Conservation (phyloP, 2,329 filamentous ascomycete species). For the Lachnellula subtilissima region DNA sequence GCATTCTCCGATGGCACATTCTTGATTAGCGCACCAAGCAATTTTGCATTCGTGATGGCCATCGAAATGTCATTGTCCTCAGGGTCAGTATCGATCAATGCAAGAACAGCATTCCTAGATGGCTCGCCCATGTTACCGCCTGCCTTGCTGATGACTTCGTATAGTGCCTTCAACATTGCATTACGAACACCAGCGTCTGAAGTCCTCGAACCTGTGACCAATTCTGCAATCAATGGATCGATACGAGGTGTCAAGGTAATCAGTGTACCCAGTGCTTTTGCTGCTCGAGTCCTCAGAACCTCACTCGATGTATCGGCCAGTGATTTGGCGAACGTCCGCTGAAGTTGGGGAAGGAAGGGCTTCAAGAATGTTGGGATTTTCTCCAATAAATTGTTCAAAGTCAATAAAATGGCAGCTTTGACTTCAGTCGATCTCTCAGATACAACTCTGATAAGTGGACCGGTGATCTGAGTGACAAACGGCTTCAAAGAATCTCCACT, state of each 20-base stretch:
- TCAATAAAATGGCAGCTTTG: slow-evolving; percentile 89
- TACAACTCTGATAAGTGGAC: slow-evolving; percentile 94
- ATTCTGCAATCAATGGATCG: slow-evolving; percentile 85
- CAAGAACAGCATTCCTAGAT: slow-evolving; percentile 79
- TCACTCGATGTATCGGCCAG: slow-evolving; percentile 92
- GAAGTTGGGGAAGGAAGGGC: slow-evolving; percentile 92
- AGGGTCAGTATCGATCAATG: slow-evolving; percentile 79
- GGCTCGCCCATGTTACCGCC: slow-evolving; percentile 91
- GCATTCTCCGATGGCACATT: slow-evolving; percentile 73
- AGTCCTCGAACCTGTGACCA: slow-evolving; percentile 94
- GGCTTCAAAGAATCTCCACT: slow-evolving; percentile 83
- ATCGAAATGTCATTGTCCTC: slow-evolving; percentile 72
- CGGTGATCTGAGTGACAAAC: slow-evolving; percentile 96
- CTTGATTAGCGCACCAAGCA: slow-evolving; percentile 85
- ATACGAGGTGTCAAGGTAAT: slow-evolving; percentile 95
- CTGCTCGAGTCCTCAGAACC: slow-evolving; percentile 77
- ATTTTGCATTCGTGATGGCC: slow-evolving; percentile 83
- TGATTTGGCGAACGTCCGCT: slow-evolving; percentile 94
- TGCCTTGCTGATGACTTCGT: slow-evolving; percentile 93
- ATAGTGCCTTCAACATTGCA: slow-evolving; percentile 95
- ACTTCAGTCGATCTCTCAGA: slow-evolving; percentile 95
- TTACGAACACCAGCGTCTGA: slow-evolving; percentile 80
- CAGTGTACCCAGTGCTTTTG: slow-evolving; percentile 87
- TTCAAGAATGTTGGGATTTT: slow-evolving; percentile 96
- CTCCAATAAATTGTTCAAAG: slow-evolving; percentile 89